Conservation (phyloP, 2,329 filamentous ascomycete genomes). For the Colletotrichum theobromicola region DNA sequence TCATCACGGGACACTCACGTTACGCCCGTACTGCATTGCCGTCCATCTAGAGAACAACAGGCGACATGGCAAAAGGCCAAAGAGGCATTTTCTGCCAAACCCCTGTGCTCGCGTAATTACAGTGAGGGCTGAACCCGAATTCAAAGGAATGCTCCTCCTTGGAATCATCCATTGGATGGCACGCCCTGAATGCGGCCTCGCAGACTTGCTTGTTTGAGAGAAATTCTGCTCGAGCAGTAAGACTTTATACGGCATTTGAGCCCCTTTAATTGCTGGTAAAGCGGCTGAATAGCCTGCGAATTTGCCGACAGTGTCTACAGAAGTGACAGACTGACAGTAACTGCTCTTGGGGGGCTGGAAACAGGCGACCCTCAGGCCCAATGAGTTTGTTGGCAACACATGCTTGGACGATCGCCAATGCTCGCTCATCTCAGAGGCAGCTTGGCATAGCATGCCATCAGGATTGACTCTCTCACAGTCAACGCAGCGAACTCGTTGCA, state of each 20-base stretch:
- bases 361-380: neutral
- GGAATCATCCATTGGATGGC: neutral
- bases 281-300: neutral
- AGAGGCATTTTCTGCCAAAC: neutral
- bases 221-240: slow-evolving; percentile 2
- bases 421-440: neutral
- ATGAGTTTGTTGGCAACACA: neutral
- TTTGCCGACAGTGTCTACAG: neutral
- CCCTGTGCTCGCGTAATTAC: neutral
- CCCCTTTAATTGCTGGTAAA: neutral
- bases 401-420: neutral
- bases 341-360: neutral
- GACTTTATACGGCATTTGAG: neutral
- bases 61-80: neutral
- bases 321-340: neutral
- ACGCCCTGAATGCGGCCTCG: neutral
- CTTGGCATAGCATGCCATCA: neutral
- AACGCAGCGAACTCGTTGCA: neutral
- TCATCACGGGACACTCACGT: neutral
- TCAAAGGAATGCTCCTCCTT: neutral
- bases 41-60: neutral
- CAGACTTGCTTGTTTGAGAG: neutral
- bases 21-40: neutral
- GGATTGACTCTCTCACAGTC: neutral
- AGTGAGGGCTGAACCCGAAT: neutral